These are phyloP conservation scores for Populus hybrid DNA, from an alignment of 441 rosid genomes.

Conservation along the genomic window DNA sequence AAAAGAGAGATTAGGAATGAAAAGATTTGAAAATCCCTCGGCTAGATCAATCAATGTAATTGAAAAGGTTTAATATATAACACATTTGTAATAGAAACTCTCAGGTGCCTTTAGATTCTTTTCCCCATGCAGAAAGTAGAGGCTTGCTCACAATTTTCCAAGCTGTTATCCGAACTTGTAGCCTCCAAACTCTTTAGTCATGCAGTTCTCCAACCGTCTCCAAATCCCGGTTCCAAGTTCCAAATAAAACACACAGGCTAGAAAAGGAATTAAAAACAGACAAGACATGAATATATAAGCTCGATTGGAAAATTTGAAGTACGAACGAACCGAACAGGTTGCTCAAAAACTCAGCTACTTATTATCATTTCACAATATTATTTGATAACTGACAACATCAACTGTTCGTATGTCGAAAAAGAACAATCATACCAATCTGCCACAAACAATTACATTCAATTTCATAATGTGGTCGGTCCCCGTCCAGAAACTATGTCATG, in stretches of 20 bases:
- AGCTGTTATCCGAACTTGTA: too few species aligned
- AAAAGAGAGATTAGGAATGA: background rate
- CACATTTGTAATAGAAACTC: too few species aligned
- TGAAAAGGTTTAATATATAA: background rate
- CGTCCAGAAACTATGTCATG: constrained; percentile 26
- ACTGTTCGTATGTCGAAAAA: background rate
- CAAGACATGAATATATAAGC: too few species aligned
- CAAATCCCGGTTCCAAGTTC: too few species aligned
- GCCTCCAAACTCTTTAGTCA: too few species aligned
- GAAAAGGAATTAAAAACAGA: too few species aligned
- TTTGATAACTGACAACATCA: background rate
- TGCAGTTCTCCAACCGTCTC: too few species aligned
- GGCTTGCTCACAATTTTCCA: too few species aligned
- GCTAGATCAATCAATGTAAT: background rate
- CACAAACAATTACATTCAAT: constrained; percentile 24
- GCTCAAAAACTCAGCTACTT: background rate
- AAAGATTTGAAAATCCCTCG: background rate
- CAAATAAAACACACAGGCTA: too few species aligned
- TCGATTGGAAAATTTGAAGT: too few species aligned
- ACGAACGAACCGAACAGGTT: background rate
- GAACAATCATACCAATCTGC: background rate
- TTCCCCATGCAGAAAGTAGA: too few species aligned
- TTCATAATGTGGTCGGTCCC: constrained; percentile 7
- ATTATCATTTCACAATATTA: background rate
- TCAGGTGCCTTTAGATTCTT: too few species aligned